phyloP scores from a whole-genome alignment of 106 monocot genomes.

The Amphibolis antarctica region DNA sequence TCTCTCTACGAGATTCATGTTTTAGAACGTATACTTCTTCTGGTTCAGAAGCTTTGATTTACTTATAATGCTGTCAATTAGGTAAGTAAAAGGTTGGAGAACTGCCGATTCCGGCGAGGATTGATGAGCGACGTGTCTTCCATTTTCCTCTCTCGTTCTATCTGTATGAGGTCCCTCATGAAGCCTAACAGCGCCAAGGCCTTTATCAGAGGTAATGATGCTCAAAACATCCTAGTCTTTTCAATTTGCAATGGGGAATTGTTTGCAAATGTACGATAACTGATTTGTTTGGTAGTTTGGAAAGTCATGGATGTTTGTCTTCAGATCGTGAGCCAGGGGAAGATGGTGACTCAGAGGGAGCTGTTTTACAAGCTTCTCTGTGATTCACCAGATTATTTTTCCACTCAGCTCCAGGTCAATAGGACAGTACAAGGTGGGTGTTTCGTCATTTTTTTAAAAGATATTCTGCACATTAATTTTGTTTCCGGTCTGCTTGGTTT shows the following conservation, averaged over 20 bases:
- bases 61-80: constrained; percentile 2
- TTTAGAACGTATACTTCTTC: background rate
- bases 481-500: background rate
- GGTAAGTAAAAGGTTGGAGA: constrained; percentile 45
- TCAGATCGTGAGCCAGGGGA: constrained; percentile 43
- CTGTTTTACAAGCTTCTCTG: constrained; percentile 87
- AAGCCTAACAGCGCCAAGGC: constrained; percentile 41
- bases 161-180: constrained; percentile 53
- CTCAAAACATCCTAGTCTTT: too few species aligned
- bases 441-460: background rate
- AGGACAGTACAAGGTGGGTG: constrained; percentile 60
- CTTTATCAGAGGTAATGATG: constrained; percentile 59
- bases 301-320: constrained; percentile 79
- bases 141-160: constrained; percentile 55
- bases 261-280: too few species aligned
- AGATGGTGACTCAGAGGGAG: constrained; percentile 81
- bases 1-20: background rate
- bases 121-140: constrained; percentile 61
- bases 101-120: constrained; percentile 43
- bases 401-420: constrained; percentile 55
- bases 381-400: constrained; percentile 73
- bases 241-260: too few species aligned
- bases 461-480: background rate
- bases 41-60: background rate
- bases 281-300: constrained; percentile 48